Evolutionary conservation across 805 yeast genomes (phyloP).

Genomic region (Yarrowia sp.): DNA sequence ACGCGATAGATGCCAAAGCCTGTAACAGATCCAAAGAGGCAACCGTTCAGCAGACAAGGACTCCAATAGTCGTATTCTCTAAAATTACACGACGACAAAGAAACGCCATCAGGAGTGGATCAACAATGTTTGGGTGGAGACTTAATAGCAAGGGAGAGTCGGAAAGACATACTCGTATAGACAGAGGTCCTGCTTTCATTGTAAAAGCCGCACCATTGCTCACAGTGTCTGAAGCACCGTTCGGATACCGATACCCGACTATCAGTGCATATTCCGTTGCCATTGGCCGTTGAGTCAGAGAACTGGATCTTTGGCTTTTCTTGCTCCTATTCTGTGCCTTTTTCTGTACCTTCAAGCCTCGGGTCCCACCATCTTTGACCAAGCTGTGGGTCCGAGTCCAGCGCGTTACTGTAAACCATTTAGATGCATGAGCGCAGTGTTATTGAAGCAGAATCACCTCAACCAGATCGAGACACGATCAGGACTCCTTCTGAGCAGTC

Average conservation of each 20-base stretch:
- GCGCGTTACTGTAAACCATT: not conserved
- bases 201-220: not conserved
- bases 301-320: not conserved
- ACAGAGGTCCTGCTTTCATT: no score
- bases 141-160: no score
- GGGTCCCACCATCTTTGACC: not conserved
- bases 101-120: no score
- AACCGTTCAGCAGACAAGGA: not conserved
- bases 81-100: not conserved
- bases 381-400: not conserved
- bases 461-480: not conserved
- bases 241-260: not conserved
- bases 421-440: not conserved
- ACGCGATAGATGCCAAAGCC: not conserved
- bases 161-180: no score
- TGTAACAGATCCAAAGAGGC: not conserved
- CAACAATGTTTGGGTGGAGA: no score
- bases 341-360: not conserved
- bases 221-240: no score
- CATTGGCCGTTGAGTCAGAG: conserved; percentile 9
- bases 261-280: conserved; percentile 1
- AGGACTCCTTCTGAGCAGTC: no score
- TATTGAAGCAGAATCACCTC: not conserved
- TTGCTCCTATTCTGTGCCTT: not conserved
- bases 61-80: not conserved